Evolutionary conservation across 208 protist genomes (phyloP).

Genomic region (Leishmania guyanensis): DNA sequence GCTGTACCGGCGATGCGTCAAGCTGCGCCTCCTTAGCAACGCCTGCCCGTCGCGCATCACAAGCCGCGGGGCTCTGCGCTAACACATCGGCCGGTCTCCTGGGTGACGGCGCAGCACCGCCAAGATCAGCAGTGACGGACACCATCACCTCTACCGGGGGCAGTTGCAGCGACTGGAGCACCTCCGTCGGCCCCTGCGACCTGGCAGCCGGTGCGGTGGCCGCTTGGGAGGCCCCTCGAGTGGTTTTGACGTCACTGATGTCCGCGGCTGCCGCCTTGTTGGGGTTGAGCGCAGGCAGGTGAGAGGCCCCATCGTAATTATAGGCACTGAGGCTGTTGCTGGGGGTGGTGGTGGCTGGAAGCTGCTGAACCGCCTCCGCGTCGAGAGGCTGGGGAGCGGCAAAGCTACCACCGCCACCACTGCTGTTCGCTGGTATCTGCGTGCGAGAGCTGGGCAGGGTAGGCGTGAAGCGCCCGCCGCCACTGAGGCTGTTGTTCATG

Average conservation of each 20-base stretch:
- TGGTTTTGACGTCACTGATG: not conserved
- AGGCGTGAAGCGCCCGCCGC: constrained; percentile 13
- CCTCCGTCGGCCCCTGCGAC: not conserved
- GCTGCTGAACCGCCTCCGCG: constrained; percentile 19
- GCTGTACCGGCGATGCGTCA: not conserved
- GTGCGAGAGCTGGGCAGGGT: not conserved
- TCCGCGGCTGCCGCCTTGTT: not conserved
- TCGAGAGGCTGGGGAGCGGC: constrained; percentile 23
- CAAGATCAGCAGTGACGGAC: not conserved
- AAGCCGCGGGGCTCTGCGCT: not conserved
- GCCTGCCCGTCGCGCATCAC: not conserved
- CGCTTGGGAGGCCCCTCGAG: not conserved
- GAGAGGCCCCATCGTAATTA: not conserved
- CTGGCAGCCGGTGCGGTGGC: not conserved
- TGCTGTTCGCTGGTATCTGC: constrained; percentile 9
- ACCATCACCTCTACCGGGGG: not conserved
- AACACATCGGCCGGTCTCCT: not conserved
- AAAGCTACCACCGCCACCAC: constrained; percentile 5
- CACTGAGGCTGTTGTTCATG: constrained; percentile 14
- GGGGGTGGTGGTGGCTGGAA: constrained; percentile 7
- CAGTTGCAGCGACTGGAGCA: not conserved
- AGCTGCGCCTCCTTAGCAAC: not conserved
- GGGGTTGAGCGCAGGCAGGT: not conserved
- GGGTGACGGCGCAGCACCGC: not conserved
- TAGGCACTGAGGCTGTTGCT: not conserved